Conservation (phyloP, 176 grass and related monocot species). For the Chrysopogon serrulatus region DNA sequence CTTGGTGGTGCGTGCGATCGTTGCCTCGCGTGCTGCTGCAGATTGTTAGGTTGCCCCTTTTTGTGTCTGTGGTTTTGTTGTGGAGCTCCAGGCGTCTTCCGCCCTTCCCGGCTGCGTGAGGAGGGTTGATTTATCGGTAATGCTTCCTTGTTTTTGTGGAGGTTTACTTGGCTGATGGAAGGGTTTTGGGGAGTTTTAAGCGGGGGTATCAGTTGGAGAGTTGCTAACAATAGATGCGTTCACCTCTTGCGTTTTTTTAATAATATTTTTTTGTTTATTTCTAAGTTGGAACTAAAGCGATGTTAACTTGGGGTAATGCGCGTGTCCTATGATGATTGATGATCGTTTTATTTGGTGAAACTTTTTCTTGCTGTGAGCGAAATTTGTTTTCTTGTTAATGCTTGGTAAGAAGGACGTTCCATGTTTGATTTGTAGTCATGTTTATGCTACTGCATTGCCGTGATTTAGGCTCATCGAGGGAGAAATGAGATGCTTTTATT, state of each 20-base stretch:
- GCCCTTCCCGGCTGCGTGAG: not conserved
- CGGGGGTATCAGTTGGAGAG: not conserved
- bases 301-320: not conserved
- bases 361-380: not conserved
- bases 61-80: not conserved
- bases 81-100: not conserved
- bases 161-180: not conserved
- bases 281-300: not conserved
- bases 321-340: not conserved
- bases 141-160: not conserved
- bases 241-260: not conserved
- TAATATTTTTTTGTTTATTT: not conserved
- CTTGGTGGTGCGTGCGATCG: not conserved
- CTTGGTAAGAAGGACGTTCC: not conserved
- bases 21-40: not conserved
- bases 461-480: not conserved
- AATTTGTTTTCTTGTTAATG: not conserved
- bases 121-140: not conserved
- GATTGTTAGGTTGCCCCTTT: not conserved
- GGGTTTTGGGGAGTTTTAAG: not conserved
- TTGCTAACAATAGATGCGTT: not conserved
- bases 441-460: not conserved
- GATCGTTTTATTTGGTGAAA: not conserved
- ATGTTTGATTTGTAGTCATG: not conserved
- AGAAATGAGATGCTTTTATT: not conserved